phyloP scores from a whole-genome alignment of 345 rosid genomes.

The Gossypium sturtianum region DNA sequence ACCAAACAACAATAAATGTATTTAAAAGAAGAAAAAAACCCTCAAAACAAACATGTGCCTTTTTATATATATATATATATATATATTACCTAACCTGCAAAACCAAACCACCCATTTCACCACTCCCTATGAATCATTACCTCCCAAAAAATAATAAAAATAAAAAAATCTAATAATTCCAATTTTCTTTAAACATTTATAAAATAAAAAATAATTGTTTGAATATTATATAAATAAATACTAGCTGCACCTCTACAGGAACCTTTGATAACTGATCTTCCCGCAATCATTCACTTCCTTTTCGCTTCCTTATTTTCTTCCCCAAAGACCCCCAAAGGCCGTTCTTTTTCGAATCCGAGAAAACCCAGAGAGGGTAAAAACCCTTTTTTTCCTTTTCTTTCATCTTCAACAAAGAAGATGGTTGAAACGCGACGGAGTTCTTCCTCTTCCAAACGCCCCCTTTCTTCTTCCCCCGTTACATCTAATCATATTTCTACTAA shows the following conservation, averaged over 20 bases:
- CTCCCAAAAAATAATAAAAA: not conserved
- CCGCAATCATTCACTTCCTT: slow-evolving; percentile 23
- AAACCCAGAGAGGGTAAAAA: slow-evolving; percentile 2
- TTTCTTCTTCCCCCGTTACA: slow-evolving; percentile 39
- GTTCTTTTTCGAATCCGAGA: slow-evolving; percentile 37
- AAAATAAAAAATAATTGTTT: not conserved
- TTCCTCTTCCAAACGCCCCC: slow-evolving; percentile 67
- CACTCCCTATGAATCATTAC: not conserved
- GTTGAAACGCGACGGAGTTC: slow-evolving; percentile 93
- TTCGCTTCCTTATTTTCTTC: slow-evolving; percentile 14
- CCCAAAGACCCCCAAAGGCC: slow-evolving; percentile 22
- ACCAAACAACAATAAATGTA: not conserved
- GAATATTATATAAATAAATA: not conserved
- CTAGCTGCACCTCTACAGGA: not conserved
- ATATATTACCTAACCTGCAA: not conserved
- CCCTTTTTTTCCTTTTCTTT: slow-evolving; percentile 19
- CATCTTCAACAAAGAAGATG: slow-evolving; percentile 32
- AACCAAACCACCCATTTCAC: slow-evolving; percentile 5
- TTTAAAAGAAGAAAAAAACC: not conserved
- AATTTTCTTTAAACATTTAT: not conserved
- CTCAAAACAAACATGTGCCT: not conserved
- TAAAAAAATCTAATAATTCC: not conserved
- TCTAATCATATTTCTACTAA: slow-evolving; percentile 47
- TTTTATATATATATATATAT: not conserved
- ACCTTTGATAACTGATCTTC: slow-evolving; percentile 23